Conservation (phyloP, 2,329 filamentous ascomycete genomes). For the Pseudocercospora macadamiae region DNA sequence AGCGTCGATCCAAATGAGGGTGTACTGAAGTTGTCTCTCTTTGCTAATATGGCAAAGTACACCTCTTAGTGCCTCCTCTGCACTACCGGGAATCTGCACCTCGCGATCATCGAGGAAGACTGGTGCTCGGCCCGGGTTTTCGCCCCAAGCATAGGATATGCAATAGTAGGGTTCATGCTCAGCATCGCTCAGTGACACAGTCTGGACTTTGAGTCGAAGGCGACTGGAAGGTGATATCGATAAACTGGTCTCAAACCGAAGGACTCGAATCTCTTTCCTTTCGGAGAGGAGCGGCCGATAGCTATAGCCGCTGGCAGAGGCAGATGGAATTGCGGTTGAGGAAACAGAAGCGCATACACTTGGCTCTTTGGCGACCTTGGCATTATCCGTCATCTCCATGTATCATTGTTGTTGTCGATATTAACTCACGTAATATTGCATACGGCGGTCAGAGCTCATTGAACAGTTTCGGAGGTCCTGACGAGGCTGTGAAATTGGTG, state of each 20-base stretch:
- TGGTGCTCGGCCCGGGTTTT: background rate
- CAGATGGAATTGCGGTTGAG: too few relatives aligned
- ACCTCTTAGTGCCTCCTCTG: slow-evolving; percentile 7
- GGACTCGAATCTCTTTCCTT: background rate
- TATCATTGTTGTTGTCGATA: too few relatives aligned
- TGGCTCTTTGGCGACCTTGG: too few relatives aligned
- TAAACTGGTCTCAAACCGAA: background rate
- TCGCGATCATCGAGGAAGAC: slow-evolving; percentile 3
- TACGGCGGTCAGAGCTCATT: too few relatives aligned
- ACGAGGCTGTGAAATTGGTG: too few relatives aligned
- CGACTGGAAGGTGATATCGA: background rate
- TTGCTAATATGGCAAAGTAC: background rate
- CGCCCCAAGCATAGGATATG: slow-evolving; percentile 13
- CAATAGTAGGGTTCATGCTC: background rate
- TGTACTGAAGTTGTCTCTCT: background rate
- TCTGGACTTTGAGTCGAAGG: background rate
- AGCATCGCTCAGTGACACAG: background rate
- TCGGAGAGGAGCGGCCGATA: too few relatives aligned
- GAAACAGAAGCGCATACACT: too few relatives aligned
- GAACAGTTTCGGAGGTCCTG: too few relatives aligned
- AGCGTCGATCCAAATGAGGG: slow-evolving; percentile 3
- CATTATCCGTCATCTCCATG: too few relatives aligned
- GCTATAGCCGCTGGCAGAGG: too few relatives aligned
- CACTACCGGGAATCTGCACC: background rate
- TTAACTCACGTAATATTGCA: too few relatives aligned